Evolutionary conservation across 495 filamentous ascomycete genomes (phyloP).

Genomic region (Penicillium lagena): DNA sequence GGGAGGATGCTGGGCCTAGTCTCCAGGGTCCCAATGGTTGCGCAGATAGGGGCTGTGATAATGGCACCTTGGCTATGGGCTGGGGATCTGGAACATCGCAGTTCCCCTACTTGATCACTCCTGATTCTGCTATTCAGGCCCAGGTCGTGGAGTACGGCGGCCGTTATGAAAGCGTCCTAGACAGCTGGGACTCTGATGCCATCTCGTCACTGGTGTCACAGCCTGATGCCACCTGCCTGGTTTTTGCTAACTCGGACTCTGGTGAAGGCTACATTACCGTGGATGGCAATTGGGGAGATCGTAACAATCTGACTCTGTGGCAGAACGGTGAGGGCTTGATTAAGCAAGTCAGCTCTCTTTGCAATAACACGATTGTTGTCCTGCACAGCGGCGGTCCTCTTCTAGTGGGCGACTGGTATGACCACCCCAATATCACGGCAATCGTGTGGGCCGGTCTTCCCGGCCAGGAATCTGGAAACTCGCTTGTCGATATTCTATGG

Average conservation of each 20-base stretch:
- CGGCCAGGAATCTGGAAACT: constrained; percentile 85
- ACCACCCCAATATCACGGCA: constrained; percentile 87
- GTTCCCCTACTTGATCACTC: constrained; percentile 88
- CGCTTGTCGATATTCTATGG: constrained; percentile 87
- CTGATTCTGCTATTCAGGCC: constrained; percentile 75
- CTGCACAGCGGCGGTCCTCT: constrained; percentile 87
- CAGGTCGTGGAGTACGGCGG: constrained; percentile 49
- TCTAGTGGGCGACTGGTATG: constrained; percentile 66
- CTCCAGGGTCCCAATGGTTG: constrained; percentile 81
- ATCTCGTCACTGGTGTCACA: constrained; percentile 63
- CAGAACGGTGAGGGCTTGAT: constrained; percentile 72
- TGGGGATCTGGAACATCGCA: constrained; percentile 90
- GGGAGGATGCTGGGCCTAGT: constrained; percentile 77
- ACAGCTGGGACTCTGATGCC: too few species aligned
- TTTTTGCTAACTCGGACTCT: constrained; percentile 82
- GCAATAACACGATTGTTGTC: constrained; percentile 89
- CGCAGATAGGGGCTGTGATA: constrained; percentile 69
- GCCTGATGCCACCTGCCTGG: constrained; percentile 60
- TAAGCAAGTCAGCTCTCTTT: constrained; percentile 63
- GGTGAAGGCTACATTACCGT: constrained; percentile 87
- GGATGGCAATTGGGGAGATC: constrained; percentile 84
- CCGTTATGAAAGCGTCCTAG: constrained; percentile 49
- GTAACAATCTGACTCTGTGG: constrained; percentile 93
- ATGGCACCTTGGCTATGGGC: constrained; percentile 85
- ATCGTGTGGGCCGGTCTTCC: constrained; percentile 92